These are phyloP conservation scores for Coniochaeta sp. DNA, from an alignment of 2,329 filamentous ascomycete species.

Conservation along the genomic window DNA sequence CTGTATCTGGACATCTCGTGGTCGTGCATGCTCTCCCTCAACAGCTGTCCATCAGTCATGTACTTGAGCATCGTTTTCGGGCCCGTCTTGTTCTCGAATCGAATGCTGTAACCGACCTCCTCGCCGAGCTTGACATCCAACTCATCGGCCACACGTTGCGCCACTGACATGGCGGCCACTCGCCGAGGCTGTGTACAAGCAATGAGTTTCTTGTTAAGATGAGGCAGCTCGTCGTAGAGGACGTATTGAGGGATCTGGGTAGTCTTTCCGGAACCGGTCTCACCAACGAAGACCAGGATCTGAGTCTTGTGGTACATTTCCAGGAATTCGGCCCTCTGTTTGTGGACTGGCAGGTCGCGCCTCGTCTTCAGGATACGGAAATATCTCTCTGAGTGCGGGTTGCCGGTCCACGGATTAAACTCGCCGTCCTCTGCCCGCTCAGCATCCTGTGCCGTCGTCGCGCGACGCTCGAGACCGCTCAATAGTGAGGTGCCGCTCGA, in stretches of 20 bases:
- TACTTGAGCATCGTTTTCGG: slow-evolving; percentile 93
- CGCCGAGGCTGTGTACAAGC: slow-evolving; percentile 96
- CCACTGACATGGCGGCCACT: slow-evolving; percentile 97
- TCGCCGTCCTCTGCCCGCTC: slow-evolving; percentile 70
- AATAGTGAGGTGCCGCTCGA: slow-evolving; percentile 36
- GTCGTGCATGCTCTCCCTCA: slow-evolving; percentile 95
- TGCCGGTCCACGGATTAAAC: slow-evolving; percentile 77
- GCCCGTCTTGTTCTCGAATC: slow-evolving; percentile 92
- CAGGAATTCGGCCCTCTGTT: slow-evolving; percentile 91
- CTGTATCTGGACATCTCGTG: slow-evolving; percentile 87
- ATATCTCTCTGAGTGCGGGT: slow-evolving; percentile 73
- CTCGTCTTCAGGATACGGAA: slow-evolving; percentile 81
- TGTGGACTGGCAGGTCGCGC: slow-evolving; percentile 82
- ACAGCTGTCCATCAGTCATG: slow-evolving; percentile 99
- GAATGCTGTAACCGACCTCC: slow-evolving; percentile 97
- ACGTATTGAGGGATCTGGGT: slow-evolving; percentile 99
- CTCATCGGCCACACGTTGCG: slow-evolving; percentile 94
- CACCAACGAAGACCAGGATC: slow-evolving; percentile 96
- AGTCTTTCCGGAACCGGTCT: slow-evolving; percentile 98
- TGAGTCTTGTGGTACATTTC: slow-evolving; percentile 88
- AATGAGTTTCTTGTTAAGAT: slow-evolving; percentile 78
- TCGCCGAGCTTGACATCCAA: slow-evolving; percentile 89
- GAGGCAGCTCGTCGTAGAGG: slow-evolving; percentile 90
- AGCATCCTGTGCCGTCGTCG: slow-evolving; percentile 72
- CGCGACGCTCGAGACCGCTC: slow-evolving; percentile 64